Evolutionary conservation across 805 yeast genomes (phyloP), one percentile per base, ranked within the genome.

Genomic region (Phaffomyces opuntiae): DNA sequence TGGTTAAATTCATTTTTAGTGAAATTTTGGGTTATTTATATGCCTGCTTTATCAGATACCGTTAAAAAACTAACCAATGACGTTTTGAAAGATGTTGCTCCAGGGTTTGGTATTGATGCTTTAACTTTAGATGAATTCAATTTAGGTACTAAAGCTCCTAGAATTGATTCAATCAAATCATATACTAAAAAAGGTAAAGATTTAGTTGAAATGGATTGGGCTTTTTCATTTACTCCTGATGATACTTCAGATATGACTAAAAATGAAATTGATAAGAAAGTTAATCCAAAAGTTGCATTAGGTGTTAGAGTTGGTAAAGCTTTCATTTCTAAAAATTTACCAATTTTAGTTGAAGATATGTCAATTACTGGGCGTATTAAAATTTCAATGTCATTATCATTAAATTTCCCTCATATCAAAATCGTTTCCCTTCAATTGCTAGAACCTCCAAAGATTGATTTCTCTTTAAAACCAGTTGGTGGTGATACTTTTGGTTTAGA

Each of bases 401-500:
- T 76, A 39, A 73, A 74, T 55, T 84, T 86, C 63, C 95, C 95
- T n/a, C 89, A 85, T 56, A 83, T 86, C 48, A 80, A 80, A 50
- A 64, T 77, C 54, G 87, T 86, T 9, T 79, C 87, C 17, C 69
- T 85, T 46, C 83, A 81, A 51, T 77, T 86, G 56, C 68, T 86
- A 57, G 91, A 85, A 61, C 83, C 91, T 17, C 93, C 93, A 35
- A 71, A 74, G 29, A 83, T 86, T 58, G 90, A 83, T 59, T 86
- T 84, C 61, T 83, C 80, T 19, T 75, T 86, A 69, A 86, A 86
- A 61, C 95, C 95, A 9, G 83, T 86, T 44, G 93, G 93, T 62
- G 93, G 95, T 67, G 91, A 86, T 61, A 81, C 90, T n/a, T 73
- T 86, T 49, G 95, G 95, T 50, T 59, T 86, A 38, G 95, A 86